These are phyloP conservation scores for Lecanosticta acicola DNA, from an alignment of 2,329 filamentous ascomycete genomes.

Conservation along the genomic window DNA sequence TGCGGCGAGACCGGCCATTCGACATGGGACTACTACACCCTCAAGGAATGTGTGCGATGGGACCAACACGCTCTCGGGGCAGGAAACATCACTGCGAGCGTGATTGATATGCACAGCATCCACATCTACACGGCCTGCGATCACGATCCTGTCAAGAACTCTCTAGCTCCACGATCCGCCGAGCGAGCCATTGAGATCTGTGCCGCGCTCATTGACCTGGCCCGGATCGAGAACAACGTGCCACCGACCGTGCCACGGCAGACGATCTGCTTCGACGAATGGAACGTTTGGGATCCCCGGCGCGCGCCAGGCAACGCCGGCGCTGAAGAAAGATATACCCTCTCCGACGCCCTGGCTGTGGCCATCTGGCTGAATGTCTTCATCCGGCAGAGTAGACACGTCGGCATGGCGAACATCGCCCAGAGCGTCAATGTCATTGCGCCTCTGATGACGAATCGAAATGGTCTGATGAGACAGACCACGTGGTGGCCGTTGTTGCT, in stretches of 20 bases:
- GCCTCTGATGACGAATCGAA: constrained; percentile 64
- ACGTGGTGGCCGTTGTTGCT: constrained; percentile 70
- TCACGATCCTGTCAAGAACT: constrained; percentile 46
- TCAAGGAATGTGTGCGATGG: constrained; percentile 60
- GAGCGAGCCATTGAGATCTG: constrained; percentile 70
- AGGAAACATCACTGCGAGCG: constrained; percentile 40
- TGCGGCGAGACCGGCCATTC: constrained; percentile 66
- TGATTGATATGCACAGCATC: constrained; percentile 77
- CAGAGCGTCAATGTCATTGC: constrained; percentile 74
- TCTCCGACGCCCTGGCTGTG: constrained; percentile 71
- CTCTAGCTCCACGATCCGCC: constrained; percentile 60
- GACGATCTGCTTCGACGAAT: constrained; percentile 77
- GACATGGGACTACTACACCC: constrained; percentile 67
- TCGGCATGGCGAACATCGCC: constrained; percentile 75
- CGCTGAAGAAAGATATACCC: constrained; percentile 67
- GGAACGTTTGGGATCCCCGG: constrained; percentile 75
- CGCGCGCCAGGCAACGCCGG: constrained; percentile 66
- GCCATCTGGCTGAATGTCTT: constrained; percentile 72
- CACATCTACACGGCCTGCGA: constrained; percentile 67
- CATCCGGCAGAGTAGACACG: constrained; percentile 61
- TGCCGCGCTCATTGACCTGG: constrained; percentile 64
- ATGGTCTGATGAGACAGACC: constrained; percentile 62
- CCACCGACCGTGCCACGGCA: constrained; percentile 55
- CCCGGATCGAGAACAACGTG: constrained; percentile 62
- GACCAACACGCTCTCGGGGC: constrained; percentile 45